These are phyloP conservation scores for Hymenoscyphus fructigenus DNA, from an alignment of 2,329 filamentous ascomycete species.

Conservation along the genomic window DNA sequence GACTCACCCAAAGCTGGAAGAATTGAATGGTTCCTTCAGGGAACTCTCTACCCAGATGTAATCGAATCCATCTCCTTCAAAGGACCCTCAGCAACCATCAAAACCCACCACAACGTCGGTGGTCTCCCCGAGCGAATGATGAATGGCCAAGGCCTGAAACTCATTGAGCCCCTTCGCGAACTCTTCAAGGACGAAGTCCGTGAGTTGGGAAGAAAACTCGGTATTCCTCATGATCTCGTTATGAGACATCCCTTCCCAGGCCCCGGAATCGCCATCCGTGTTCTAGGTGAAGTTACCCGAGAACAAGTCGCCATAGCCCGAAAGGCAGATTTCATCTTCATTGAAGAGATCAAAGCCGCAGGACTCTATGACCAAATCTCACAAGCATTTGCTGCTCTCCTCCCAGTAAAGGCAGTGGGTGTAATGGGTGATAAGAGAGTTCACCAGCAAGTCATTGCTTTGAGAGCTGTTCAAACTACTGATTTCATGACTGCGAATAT, in stretches of 20 bases:
- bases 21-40: constrained; percentile 85
- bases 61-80: constrained; percentile 69
- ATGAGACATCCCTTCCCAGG: constrained; percentile 79
- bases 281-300: constrained; percentile 80
- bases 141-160: constrained; percentile 53
- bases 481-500: constrained; percentile 42
- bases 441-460: constrained; percentile 59
- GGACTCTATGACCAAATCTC: constrained; percentile 71
- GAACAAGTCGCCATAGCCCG: constrained; percentile 77
- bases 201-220: constrained; percentile 65
- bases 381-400: constrained; percentile 68
- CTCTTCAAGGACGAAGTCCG: constrained; percentile 85
- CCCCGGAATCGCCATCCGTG: constrained; percentile 65
- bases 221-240: constrained; percentile 72
- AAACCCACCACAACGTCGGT: constrained; percentile 71
- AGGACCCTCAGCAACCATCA: constrained; percentile 69
- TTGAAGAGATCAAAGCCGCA: constrained; percentile 69
- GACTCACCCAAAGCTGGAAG: constrained; percentile 67
- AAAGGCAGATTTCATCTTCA: constrained; percentile 77
- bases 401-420: constrained; percentile 64
- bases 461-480: constrained; percentile 60
- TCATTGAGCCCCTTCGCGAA: constrained; percentile 77
- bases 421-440: constrained; percentile 69
- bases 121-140: constrained; percentile 60
- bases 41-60: constrained; percentile 65